phyloP scores from a whole-genome alignment of 805 yeast species.

The Jamesozyma piceae region DNA sequence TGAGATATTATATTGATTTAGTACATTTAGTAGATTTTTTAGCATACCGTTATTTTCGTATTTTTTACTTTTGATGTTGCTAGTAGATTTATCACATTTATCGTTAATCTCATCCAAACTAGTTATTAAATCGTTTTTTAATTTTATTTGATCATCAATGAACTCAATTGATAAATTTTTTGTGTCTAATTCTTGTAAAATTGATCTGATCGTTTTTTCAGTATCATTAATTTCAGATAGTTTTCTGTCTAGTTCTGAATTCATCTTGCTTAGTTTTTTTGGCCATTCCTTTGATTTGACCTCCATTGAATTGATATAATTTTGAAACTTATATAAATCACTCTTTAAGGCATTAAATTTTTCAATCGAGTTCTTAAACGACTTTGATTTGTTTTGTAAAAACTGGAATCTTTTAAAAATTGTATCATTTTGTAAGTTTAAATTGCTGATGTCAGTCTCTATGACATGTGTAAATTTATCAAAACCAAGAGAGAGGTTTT shows the following conservation, averaged over 20 bases:
- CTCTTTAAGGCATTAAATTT: slow-evolving; percentile 56
- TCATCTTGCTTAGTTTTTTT: slow-evolving; percentile 44
- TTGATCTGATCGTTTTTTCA: slow-evolving; percentile 35
- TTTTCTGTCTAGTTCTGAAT: slow-evolving; percentile 38
- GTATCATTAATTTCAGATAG: slow-evolving; percentile 35
- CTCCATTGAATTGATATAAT: slow-evolving; percentile 61
- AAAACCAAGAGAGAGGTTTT: slow-evolving; percentile 50
- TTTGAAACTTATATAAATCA: slow-evolving; percentile 61
- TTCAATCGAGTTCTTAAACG: slow-evolving; percentile 43
- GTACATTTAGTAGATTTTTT: slow-evolving; percentile 42
- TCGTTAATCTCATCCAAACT: slow-evolving; percentile 39
- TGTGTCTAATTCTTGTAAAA: slow-evolving; percentile 37
- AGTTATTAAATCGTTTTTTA: slow-evolving; percentile 49
- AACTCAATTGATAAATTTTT: slow-evolving; percentile 55
- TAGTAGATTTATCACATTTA: slow-evolving; percentile 39
- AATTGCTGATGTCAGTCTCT: slow-evolving; percentile 35
- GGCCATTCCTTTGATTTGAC: slow-evolving; percentile 60
- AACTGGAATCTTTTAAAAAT: slow-evolving; percentile 35
- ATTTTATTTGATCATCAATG: slow-evolving; percentile 53
- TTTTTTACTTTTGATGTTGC: slow-evolving; percentile 42
- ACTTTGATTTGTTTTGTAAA: slow-evolving; percentile 37
- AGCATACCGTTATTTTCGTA: slow-evolving; percentile 40
- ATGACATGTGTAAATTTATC: slow-evolving; percentile 42
- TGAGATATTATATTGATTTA: slow-evolving; percentile 50
- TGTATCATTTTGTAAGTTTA: slow-evolving; percentile 34